Conservation (phyloP, 108 stramenopile species). For the Pseudonitzschia delicatissima region DNA sequence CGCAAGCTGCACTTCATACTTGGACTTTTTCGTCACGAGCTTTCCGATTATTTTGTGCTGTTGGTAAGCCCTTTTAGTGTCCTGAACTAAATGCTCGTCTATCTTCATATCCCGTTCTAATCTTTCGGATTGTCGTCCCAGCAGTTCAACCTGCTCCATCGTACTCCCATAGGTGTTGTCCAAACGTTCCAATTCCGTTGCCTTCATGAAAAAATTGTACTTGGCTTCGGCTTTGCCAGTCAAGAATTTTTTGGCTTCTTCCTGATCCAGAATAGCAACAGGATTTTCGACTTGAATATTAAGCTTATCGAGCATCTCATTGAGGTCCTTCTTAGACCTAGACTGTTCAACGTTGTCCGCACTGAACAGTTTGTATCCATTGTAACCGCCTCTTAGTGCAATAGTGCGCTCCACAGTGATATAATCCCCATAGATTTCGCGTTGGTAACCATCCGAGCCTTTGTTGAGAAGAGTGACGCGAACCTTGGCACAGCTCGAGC, state of each 20-base stretch:
- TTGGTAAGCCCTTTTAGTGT: constrained; percentile 63
- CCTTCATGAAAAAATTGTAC: constrained; percentile 94
- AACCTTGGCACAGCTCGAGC: constrained; percentile 61
- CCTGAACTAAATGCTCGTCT: constrained; percentile 36
- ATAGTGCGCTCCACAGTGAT: constrained; percentile 90
- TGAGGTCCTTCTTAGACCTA: constrained; percentile 77
- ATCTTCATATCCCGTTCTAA: constrained; percentile 35
- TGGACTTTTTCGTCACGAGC: constrained; percentile 49
- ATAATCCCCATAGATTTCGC: constrained; percentile 82
- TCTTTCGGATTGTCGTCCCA: constrained; percentile 35
- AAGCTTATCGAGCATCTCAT: constrained; percentile 84
- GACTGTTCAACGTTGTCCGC: constrained; percentile 46
- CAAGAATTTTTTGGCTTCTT: constrained; percentile 97
- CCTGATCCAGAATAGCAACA: constrained; percentile 95
- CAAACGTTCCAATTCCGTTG: constrained; percentile 89
- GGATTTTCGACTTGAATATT: constrained; percentile 97
- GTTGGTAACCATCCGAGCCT: constrained; percentile 83
- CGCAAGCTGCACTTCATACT: constrained; percentile 32
- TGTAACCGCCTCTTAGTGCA: constrained; percentile 65
- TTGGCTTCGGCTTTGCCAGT: constrained; percentile 90
- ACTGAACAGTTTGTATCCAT: constrained; percentile 77
- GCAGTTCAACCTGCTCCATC: constrained; percentile 49
- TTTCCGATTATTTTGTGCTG: constrained; percentile 71
- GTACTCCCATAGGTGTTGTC: constrained; percentile 54
- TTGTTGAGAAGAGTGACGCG: constrained; percentile 88